Percentiles rank a stretch among this genome's conserved stretches.
These are phyloP conservation scores for Alternaria angustiovoidea DNA, from an alignment of 2,329 filamentous ascomycete genomes.

Conservation along the genomic window DNA sequence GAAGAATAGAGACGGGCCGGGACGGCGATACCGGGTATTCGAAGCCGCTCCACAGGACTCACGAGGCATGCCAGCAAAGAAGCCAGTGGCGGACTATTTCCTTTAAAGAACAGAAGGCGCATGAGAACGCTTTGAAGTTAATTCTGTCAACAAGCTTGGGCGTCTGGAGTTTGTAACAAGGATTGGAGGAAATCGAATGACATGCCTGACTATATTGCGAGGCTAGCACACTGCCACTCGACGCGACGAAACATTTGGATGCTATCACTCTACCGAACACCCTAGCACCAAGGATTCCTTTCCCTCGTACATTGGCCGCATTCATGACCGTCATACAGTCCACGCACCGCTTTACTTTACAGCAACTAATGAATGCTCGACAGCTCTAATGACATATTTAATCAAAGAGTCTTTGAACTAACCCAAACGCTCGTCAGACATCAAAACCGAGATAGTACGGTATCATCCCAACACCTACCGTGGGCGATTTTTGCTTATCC, in stretches of 20 bases:
- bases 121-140: neutral
- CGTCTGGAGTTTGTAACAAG: slow-evolving; percentile 6
- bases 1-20: slow-evolving; percentile 70
- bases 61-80: slow-evolving; percentile 97
- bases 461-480: too few relatives aligned
- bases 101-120: slow-evolving; percentile 57
- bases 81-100: slow-evolving; percentile 97
- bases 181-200: neutral
- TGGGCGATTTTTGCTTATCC: too few relatives aligned
- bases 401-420: too few relatives aligned
- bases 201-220: neutral
- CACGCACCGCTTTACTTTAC: neutral
- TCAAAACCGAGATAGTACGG: too few relatives aligned
- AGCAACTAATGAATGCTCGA: neutral
- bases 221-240: neutral
- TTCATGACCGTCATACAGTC: neutral
- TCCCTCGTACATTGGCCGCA: neutral
- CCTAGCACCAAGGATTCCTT: neutral
- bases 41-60: slow-evolving; percentile 96
- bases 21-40: slow-evolving; percentile 91
- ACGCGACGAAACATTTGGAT: neutral
- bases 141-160: slow-evolving; percentile 9
- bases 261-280: too few relatives aligned
- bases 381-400: too few relatives aligned
- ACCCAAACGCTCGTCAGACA: too few relatives aligned